Evolutionary conservation across 495 filamentous ascomycete genomes (phyloP), one percentile per base, ranked within the genome.

Genomic region (Acidiella bohemica): DNA sequence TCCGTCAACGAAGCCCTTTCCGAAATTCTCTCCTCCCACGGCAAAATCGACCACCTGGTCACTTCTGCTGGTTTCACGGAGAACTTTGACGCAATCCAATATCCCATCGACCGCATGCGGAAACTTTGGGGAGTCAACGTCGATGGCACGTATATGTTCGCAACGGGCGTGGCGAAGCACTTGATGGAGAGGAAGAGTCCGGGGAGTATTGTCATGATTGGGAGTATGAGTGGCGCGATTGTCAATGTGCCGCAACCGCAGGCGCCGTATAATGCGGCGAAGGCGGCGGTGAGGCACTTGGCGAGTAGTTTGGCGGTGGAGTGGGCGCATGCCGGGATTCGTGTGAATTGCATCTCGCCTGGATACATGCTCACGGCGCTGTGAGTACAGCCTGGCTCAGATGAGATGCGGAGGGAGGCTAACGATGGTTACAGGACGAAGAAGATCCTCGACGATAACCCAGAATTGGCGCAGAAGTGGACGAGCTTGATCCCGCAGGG

Each of bases 201-300:
- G 3, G 88, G 90, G 4, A 87, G 78, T 62, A 84, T 96, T 59
- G 81, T 95, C 44, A 83, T 94, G 66, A 93, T 95, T 50, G 86
- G 85, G 12, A 85, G 78, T 70, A 95, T 97, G 90, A 84, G 78
- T 58, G 87, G 85, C 29, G 60, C 76, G 25, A 84, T 95, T 48
- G 87, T 95, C 55, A 95, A 95, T 45, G 76, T 95, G 5, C 88
- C 88, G 2, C 88, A 97, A 59, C 85, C 85, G 5, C 88, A 95
- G 57, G 79, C 81, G 16, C 85, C 87, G 0, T 93, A 94, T 57
- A 93, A 93, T 54, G 83, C 77, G 1, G 70, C 84, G 40, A 94
- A 94, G 56, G 86, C 86, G 4, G 86, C 84, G 0, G 84, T 94
- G 20, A 67, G 84, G 19, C 86, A 94, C 54, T 62, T 94, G 30